These are phyloP conservation scores for Talaromyces albobiverticillius DNA, from an alignment of 2,329 filamentous ascomycete genomes.

Conservation along the genomic window DNA sequence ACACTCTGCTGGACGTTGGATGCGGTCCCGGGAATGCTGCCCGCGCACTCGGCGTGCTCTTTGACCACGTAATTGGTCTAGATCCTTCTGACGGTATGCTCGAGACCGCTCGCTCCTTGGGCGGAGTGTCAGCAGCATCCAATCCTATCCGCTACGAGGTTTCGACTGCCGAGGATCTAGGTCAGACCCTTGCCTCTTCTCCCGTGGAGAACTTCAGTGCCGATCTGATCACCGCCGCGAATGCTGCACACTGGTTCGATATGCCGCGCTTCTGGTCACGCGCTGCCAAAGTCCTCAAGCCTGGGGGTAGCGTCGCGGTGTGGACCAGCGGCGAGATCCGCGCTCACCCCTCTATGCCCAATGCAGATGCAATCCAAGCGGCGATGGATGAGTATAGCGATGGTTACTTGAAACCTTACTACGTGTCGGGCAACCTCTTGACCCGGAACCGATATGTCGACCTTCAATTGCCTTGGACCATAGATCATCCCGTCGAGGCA, in stretches of 20 bases:
- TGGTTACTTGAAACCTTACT: conserved; percentile 36
- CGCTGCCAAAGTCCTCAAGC: neutral
- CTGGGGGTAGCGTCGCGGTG: neutral
- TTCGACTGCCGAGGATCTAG: conserved; percentile 46
- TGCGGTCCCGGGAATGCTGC: conserved; percentile 55
- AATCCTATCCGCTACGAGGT: conserved; percentile 43
- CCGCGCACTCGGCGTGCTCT: conserved; percentile 45
- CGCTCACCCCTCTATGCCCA: conserved; percentile 33
- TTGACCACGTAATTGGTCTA: conserved; percentile 47
- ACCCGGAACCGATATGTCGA: conserved; percentile 39
- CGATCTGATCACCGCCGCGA: conserved; percentile 52
- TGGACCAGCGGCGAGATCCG: conserved; percentile 27
- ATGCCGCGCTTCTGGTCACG: neutral
- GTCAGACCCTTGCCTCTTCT: conserved; percentile 13
- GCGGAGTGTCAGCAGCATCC: conserved; percentile 27
- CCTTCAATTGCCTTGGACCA: conserved; percentile 51
- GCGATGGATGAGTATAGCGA: conserved; percentile 39
- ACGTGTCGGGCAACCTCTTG: conserved; percentile 43
- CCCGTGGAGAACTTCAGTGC: conserved; percentile 35
- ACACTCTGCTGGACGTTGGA: conserved; percentile 53
- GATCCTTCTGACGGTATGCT: conserved; percentile 58
- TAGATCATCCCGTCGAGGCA: conserved; percentile 27
- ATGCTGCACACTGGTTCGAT: conserved; percentile 39
- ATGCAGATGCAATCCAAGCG: conserved; percentile 40
- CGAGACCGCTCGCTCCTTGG: conserved; percentile 39